phyloP scores from a whole-genome alignment of 192 early-diverging fungal genomes.

The Lunasporangiospora selenospora region DNA sequence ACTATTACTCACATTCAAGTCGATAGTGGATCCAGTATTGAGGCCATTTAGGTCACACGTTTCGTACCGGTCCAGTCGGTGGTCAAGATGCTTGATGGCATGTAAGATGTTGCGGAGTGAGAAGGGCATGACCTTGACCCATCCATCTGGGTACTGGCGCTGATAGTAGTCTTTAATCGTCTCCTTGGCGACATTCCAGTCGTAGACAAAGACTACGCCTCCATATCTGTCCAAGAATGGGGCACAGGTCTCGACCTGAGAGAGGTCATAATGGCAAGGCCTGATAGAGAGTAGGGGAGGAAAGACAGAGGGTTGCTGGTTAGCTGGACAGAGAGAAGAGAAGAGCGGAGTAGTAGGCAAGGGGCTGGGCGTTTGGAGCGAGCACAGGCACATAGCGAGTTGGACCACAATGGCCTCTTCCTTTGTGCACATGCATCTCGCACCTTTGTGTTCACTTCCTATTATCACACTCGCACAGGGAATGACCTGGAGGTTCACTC shows the following conservation, averaged over 20 bases:
- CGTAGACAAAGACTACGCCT: conserved; percentile 49
- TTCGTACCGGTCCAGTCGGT: conserved; percentile 22
- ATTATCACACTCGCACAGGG: too few relatives aligned
- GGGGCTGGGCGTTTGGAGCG: too few relatives aligned
- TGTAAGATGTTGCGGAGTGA: conserved; percentile 40
- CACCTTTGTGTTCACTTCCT: too few relatives aligned
- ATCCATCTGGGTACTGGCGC: conserved; percentile 38
- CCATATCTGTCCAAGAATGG: conserved; percentile 48
- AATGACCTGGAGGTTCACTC: too few relatives aligned
- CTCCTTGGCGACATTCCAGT: conserved; percentile 49
- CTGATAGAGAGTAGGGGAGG: too few relatives aligned
- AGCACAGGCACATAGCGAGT: too few relatives aligned
- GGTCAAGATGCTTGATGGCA: conserved; percentile 38
- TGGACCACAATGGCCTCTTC: too few relatives aligned
- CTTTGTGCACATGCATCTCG: too few relatives aligned
- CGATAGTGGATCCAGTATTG: not conserved
- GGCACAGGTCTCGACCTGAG: conserved; percentile 45
- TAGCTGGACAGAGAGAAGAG: too few relatives aligned
- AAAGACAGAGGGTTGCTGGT: not conserved
- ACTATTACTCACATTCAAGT: not conserved
- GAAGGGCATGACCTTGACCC: conserved; percentile 47
- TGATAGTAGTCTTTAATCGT: conserved; percentile 46
- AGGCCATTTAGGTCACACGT: not conserved
- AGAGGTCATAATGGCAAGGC: conserved; percentile 48
- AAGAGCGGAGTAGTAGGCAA: too few relatives aligned